phyloP scores from a whole-genome alignment of 2,329 filamentous ascomycete species.

The Cryphonectria nitschkei region DNA sequence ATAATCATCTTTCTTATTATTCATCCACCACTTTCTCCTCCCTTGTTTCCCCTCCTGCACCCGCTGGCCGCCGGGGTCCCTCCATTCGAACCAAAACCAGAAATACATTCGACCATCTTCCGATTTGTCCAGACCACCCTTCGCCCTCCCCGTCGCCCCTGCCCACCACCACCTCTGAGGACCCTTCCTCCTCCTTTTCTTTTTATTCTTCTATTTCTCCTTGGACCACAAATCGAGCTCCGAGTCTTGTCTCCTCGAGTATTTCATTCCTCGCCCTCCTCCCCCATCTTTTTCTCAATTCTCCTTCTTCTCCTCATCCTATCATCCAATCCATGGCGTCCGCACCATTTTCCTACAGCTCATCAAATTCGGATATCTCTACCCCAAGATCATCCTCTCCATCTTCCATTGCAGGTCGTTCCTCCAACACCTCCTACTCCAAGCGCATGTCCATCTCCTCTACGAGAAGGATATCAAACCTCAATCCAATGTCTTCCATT shows the following conservation, averaged over 20 bases:
- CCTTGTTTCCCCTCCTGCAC: constrained; percentile 18
- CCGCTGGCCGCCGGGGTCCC: constrained; percentile 13
- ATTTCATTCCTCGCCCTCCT: constrained; percentile 29
- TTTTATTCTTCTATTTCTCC: constrained; percentile 3
- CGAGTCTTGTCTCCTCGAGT: constrained; percentile 22
- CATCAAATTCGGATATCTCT: constrained; percentile 53
- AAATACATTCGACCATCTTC: constrained; percentile 13
- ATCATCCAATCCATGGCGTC: constrained; percentile 47
- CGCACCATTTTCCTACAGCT: constrained; percentile 50
- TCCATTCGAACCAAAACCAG: not conserved
- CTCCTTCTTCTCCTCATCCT: constrained; percentile 31
- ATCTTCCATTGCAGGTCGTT: constrained; percentile 52
- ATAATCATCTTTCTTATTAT: not conserved
- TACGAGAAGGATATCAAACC: constrained; percentile 52
- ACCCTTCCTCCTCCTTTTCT: constrained; percentile 10
- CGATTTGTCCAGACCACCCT: constrained; percentile 25
- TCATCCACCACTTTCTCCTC: constrained; percentile 14
- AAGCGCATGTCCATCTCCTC: constrained; percentile 55
- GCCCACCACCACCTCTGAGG: constrained; percentile 15
- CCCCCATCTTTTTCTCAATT: constrained; percentile 25
- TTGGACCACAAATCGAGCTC: constrained; percentile 17
- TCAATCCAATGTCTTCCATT: constrained; percentile 60
- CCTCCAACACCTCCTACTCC: constrained; percentile 55
- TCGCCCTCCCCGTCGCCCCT: constrained; percentile 20
- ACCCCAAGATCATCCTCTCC: constrained; percentile 60